A percentile compares a stretch with the other conserved stretches of the same genome.
Evolutionary conservation across 352 stramenopile species (phyloP).

Genomic region (Ophiocytium majus): DNA sequence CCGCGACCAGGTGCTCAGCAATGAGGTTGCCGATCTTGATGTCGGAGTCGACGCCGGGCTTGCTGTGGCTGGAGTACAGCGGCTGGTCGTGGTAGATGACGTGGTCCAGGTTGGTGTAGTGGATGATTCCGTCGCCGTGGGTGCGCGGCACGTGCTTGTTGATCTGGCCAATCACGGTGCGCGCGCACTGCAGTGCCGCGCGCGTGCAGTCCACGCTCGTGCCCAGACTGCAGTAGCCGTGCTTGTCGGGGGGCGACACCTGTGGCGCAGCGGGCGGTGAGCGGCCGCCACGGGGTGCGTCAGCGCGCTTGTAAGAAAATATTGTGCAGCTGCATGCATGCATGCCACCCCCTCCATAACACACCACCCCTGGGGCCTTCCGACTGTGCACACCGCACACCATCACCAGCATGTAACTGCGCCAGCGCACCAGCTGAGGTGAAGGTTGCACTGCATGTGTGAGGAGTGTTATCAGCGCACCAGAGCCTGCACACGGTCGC

Average conservation of each 20-base stretch:
- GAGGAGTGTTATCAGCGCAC: too few relatives aligned
- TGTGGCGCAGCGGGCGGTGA: neutral
- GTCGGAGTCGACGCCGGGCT: neutral
- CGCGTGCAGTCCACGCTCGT: constrained; percentile 56
- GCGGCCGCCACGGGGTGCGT: neutral
- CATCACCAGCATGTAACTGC: too few relatives aligned
- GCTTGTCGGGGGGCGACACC: constrained; percentile 60
- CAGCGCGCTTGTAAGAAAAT: too few relatives aligned
- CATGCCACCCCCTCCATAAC: too few relatives aligned
- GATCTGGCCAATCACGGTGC: constrained; percentile 57
- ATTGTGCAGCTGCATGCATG: too few relatives aligned
- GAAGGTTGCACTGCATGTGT: too few relatives aligned
- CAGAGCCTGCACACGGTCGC: too few relatives aligned
- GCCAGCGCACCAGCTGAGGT: too few relatives aligned
- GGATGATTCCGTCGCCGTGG: constrained; percentile 60
- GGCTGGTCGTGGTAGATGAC: constrained; percentile 45
- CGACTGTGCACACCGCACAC: too few relatives aligned
- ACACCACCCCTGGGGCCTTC: too few relatives aligned
- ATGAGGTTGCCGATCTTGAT: constrained; percentile 60
- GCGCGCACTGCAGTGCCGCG: constrained; percentile 57
- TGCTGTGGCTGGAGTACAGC: constrained; percentile 25
- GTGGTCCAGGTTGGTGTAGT: constrained; percentile 59
- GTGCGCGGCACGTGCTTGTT: constrained; percentile 61
- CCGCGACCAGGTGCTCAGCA: constrained; percentile 58
- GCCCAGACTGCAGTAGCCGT: constrained; percentile 61